These are phyloP conservation scores for Cladosporium oxysporum DNA, from an alignment of 2,329 filamentous ascomycete genomes.

Conservation along the genomic window DNA sequence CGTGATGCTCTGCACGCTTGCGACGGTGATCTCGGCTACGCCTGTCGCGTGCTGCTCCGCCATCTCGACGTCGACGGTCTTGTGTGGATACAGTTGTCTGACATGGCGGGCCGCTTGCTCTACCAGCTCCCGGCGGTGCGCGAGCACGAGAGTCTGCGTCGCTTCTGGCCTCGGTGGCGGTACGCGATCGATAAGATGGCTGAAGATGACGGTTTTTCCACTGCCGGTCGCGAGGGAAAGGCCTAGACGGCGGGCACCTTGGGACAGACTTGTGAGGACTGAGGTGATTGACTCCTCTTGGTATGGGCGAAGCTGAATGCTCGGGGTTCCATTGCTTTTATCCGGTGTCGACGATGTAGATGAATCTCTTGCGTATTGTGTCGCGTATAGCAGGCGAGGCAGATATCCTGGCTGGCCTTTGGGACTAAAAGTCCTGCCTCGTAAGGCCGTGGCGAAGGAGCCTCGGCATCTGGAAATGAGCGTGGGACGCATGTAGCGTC, in stretches of 20 bases:
- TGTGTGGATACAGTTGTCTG: slow-evolving; percentile 73
- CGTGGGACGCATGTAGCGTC: slow-evolving; percentile 19
- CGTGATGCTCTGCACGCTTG: slow-evolving; percentile 81
- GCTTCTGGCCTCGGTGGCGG: slow-evolving; percentile 57
- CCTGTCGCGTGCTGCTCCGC: slow-evolving; percentile 74
- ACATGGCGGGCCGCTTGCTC: slow-evolving; percentile 92
- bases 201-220: slow-evolving; percentile 95
- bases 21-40: slow-evolving; percentile 86
- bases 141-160: slow-evolving; percentile 83
- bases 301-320: slow-evolving; percentile 68
- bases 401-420: neutral
- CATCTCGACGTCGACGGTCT: slow-evolving; percentile 90
- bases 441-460: neutral
- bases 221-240: slow-evolving; percentile 84
- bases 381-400: neutral
- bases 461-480: neutral
- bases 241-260: slow-evolving; percentile 75
- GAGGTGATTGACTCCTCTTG: slow-evolving; percentile 87
- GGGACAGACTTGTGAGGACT: slow-evolving; percentile 65
- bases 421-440: neutral
- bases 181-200: slow-evolving; percentile 83
- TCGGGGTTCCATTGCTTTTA: neutral
- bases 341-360: neutral
- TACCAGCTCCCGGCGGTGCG: slow-evolving; percentile 88
- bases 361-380: neutral